Percentiles rank a stretch among this genome's conserved stretches.
Evolutionary conservation across 192 early-diverging fungal species (phyloP).

Genomic region (Podila verticillata): DNA sequence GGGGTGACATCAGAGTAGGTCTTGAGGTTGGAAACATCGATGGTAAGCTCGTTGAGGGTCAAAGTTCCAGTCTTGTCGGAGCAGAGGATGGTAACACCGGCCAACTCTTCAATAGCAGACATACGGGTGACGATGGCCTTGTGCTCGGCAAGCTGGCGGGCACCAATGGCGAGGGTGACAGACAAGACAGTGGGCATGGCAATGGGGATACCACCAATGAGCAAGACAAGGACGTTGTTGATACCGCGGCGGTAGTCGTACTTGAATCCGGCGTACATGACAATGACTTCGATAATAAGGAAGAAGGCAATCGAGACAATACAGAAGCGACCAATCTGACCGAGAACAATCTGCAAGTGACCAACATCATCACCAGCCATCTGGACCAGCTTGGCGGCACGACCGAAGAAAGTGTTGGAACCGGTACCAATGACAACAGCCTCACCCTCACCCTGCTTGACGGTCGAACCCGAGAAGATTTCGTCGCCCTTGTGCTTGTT

Average conservation of each 20-base stretch:
- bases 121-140: constrained; percentile 86
- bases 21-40: constrained; percentile 75
- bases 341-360: constrained; percentile 78
- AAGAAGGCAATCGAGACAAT: constrained; percentile 78
- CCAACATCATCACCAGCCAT: constrained; percentile 78
- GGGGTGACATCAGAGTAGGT: constrained; percentile 69
- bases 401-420: constrained; percentile 86
- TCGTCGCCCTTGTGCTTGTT: constrained; percentile 76
- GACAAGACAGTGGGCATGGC: constrained; percentile 82
- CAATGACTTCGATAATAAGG: constrained; percentile 72
- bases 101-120: constrained; percentile 83
- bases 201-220: constrained; percentile 86
- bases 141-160: constrained; percentile 83
- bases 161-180: constrained; percentile 82
- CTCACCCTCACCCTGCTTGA: constrained; percentile 84
- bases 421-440: constrained; percentile 84
- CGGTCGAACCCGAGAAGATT: constrained; percentile 81
- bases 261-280: constrained; percentile 76
- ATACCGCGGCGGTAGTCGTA: constrained; percentile 80
- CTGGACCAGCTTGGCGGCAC: constrained; percentile 80
- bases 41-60: constrained; percentile 85
- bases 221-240: constrained; percentile 80
- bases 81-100: constrained; percentile 86
- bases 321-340: constrained; percentile 82
- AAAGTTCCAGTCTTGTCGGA: constrained; percentile 98